Evolutionary conservation across 371 early-diverging fungal genomes (phyloP).

Genomic region (Mucor piriformis): DNA sequence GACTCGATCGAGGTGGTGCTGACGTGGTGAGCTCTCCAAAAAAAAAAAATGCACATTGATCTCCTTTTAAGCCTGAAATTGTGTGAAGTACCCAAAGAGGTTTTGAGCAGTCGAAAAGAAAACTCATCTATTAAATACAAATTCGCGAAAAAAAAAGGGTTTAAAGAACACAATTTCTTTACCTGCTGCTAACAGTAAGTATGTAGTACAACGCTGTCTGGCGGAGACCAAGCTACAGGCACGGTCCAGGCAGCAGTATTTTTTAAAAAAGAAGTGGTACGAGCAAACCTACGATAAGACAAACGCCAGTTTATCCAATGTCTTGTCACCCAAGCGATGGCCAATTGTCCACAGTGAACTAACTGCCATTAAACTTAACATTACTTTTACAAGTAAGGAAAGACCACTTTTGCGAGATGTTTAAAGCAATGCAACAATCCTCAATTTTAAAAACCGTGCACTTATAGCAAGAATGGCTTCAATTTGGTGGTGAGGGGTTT

Average conservation of each 20-base stretch:
- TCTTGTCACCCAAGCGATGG: constrained; percentile 14
- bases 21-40: constrained; percentile 45
- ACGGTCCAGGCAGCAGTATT: constrained; percentile 29
- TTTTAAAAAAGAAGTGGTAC: constrained; percentile 20
- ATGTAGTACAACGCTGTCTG: constrained; percentile 24
- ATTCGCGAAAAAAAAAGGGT: not conserved
- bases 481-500: no score
- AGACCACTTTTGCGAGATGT: no score
- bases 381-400: no score
- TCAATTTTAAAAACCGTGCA: no score
- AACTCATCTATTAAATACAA: constrained; percentile 8
- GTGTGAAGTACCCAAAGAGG: constrained; percentile 43
- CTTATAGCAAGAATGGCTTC: no score
- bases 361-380: constrained; percentile 41
- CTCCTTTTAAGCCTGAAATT: constrained; percentile 33
- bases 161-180: not conserved
- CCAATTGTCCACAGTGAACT: constrained; percentile 39
- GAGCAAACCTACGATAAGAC: constrained; percentile 29
- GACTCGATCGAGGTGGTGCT: constrained; percentile 23
- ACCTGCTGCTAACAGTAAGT: constrained; percentile 30
- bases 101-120: constrained; percentile 33
- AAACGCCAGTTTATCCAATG: constrained; percentile 17
- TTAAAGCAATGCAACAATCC: no score
- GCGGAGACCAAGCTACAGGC: constrained; percentile 19
- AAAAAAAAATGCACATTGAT: constrained; percentile 35